Percentiles rank a stretch among this genome's conserved stretches.
Conservation (phyloP, 2,329 filamentous ascomycete species). For the Pseudogymnoascus sp. region DNA sequence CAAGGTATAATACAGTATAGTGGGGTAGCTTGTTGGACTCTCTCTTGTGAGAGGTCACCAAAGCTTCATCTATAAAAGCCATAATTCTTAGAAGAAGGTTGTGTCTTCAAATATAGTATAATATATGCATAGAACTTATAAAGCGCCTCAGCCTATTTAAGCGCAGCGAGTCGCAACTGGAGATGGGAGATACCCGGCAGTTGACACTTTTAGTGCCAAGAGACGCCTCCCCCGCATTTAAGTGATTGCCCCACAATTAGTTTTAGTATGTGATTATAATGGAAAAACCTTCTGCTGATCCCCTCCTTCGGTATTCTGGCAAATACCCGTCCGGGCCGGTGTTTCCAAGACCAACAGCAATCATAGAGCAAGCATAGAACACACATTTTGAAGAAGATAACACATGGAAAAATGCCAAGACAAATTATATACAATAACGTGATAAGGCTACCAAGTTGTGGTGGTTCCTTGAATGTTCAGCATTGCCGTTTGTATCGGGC, state of each 20-base stretch:
- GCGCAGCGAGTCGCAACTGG: not conserved
- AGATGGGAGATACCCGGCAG: not conserved
- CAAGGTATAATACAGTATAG: not conserved
- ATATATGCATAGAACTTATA: not conserved
- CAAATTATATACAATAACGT: not conserved
- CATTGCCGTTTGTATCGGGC: not conserved
- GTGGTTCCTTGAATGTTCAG: not conserved
- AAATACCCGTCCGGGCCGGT: not conserved
- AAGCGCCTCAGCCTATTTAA: not conserved
- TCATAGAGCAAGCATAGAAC: not conserved
- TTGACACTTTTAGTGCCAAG: not conserved
- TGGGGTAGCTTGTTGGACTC: not conserved
- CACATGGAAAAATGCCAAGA: not conserved
- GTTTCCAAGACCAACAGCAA: not conserved
- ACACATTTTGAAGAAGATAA: not conserved
- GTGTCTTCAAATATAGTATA: not conserved
- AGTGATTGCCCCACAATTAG: not conserved
- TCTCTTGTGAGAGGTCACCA: not conserved
- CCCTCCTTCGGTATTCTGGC: no score
- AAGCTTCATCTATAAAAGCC: not conserved
- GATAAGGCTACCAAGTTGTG: not conserved
- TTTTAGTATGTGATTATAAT: not conserved
- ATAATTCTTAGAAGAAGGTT: not conserved
- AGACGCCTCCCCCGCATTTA: not conserved
- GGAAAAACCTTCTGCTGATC: constrained; percentile 1